Conservation (phyloP, 208 protist genomes). For the Wallacemonas sp. region DNA sequence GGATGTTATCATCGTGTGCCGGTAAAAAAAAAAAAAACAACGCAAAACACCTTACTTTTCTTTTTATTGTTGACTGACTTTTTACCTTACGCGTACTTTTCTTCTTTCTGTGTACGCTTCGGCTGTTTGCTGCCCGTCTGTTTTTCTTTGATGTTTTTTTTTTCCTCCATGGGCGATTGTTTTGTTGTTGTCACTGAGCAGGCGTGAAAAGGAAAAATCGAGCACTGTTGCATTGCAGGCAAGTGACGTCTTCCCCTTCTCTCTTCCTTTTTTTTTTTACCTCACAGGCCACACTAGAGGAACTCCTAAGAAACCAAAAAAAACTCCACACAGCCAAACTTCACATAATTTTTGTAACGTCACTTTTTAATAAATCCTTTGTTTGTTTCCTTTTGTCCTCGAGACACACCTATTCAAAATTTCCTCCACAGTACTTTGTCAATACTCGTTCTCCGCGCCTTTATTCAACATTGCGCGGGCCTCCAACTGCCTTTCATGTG, state of each 20-base stretch:
- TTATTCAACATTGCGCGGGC: too few relatives aligned
- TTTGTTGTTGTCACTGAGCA: constrained; percentile 16
- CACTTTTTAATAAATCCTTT: constrained; percentile 12
- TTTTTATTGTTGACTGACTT: constrained; percentile 14
- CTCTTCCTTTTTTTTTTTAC: not conserved
- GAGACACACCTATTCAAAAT: not conserved
- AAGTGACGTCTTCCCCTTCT: not conserved
- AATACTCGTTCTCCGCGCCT: too few relatives aligned
- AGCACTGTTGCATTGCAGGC: not conserved
- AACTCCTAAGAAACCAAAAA: not conserved
- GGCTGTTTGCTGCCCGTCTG: constrained; percentile 17
- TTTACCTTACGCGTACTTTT: constrained; percentile 17
- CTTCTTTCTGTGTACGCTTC: constrained; percentile 14
- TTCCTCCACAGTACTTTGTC: not conserved
- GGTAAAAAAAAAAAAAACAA: not conserved
- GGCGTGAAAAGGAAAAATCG: not conserved
- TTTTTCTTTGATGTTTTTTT: too few relatives aligned
- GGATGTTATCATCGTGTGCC: constrained; percentile 1
- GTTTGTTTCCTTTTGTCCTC: not conserved
- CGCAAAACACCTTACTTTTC: constrained; percentile 17
- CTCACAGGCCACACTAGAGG: not conserved
- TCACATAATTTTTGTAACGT: constrained; percentile 21
- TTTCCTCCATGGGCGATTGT: not conserved
- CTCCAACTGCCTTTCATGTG: too few relatives aligned
- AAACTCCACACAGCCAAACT: constrained; percentile 13